phyloP scores from a whole-genome alignment of 305 asterid genomes.

The Fraxinus nigra region DNA sequence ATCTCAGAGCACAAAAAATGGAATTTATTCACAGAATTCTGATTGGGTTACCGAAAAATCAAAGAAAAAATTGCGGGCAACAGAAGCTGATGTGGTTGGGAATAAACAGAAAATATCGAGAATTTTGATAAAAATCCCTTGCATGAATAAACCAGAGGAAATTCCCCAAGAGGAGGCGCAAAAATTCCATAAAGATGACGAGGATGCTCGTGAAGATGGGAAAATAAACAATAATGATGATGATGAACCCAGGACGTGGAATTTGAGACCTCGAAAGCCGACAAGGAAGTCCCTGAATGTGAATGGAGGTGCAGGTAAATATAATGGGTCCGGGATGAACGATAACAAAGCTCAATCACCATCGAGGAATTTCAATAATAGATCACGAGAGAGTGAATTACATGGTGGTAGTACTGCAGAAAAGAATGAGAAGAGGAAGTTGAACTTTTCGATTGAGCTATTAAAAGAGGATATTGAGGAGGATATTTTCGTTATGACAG shows the following conservation, averaged over 20 bases:
- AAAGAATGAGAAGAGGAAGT: constrained; percentile 54
- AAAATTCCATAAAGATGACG: not conserved
- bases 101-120: not conserved
- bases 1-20: not conserved
- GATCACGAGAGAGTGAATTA: constrained; percentile 37
- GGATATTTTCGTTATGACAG: constrained; percentile 62
- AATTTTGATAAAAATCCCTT: not conserved
- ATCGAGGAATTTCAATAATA: constrained; percentile 32
- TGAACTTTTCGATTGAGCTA: constrained; percentile 40
- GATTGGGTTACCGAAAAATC: not conserved
- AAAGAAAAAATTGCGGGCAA: not conserved
- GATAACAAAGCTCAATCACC: constrained; percentile 44
- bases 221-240: constrained; percentile 11
- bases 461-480: constrained; percentile 74
- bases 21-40: not conserved
- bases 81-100: not conserved
- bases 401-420: constrained; percentile 24
- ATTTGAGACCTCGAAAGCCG: constrained; percentile 80
- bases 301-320: constrained; percentile 39
- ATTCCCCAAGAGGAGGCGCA: not conserved
- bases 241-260: constrained; percentile 78
- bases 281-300: constrained; percentile 39
- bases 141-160: not conserved
- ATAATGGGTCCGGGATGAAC: constrained; percentile 18
- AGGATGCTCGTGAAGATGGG: not conserved